Base-by-base conservation (phyloP, 2,329 filamentous ascomycete genomes). In the Cytospora schulzeri region DNA sequence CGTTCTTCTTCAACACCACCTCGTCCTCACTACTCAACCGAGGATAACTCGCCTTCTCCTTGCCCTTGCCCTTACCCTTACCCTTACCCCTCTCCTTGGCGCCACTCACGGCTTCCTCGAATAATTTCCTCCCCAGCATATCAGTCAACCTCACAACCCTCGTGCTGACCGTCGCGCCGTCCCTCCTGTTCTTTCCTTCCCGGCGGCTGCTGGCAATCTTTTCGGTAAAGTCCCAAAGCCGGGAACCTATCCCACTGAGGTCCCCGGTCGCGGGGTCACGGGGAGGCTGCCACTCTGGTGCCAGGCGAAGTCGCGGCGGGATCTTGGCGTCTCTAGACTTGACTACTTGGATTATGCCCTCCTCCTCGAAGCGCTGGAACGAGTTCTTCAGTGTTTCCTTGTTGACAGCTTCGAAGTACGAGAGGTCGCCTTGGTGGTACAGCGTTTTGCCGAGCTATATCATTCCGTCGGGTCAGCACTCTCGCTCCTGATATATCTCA, bases 331-430 rank as follows among this genome's bases (percentile, higher is more conserved):
- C 89, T 70, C 88, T 89, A 62, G 83, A 82, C 71, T 91, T 91
- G 33, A 90, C 83, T 0, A 93, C 84, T 53, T 91, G 80, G 63
- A 98, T 83, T 68, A 98, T 96, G 11, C 93, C 91, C 71, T 98
- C 94, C 72, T 97, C 92, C 70, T 93, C 88, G 72, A 96, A 96
- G 19, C 92, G 87, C 45, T 87, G 83, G 76, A 94, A 97, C 0
- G 93, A 90, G 76, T 99, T 99, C 73, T 95, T 96, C 63, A 99
- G 85, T 0, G 93, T 96, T 76, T 99, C 94, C 72, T 97, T 97
- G 81, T 99, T 99, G 68, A 99, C 94, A 3, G 95, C 93, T 78
- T 99, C 95, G 70, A 97, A 98, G 78, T 99, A 99, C 33, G 90
- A 93, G 12, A 99, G 85, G 72, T 99, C 95, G 63, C 95, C 95